phyloP scores from a whole-genome alignment of 495 filamentous ascomycete genomes.

The Rhypophila decipiens region DNA sequence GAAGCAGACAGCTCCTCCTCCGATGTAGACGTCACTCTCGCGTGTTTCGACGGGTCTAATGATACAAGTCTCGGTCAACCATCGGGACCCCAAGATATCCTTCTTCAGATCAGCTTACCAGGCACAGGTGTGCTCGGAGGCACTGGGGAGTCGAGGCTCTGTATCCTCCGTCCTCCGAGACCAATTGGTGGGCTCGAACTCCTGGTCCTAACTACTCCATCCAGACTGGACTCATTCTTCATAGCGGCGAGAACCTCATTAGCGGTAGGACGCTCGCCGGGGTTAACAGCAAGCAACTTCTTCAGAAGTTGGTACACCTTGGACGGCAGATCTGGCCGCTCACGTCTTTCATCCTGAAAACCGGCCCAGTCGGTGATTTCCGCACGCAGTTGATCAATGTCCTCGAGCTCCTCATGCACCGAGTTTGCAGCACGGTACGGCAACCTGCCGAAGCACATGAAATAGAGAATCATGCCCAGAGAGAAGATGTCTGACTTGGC shows the following conservation, averaged over 20 bases:
- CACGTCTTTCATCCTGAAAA: slow-evolving; percentile 65
- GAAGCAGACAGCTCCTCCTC: slow-evolving; percentile 24
- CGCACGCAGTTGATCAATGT: slow-evolving; percentile 77
- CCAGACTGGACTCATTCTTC: slow-evolving; percentile 53
- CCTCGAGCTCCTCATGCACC: slow-evolving; percentile 86
- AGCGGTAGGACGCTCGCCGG: slow-evolving; percentile 71
- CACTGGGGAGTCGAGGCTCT: slow-evolving; percentile 51
- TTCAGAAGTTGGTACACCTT: slow-evolving; percentile 80
- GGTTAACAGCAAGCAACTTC: slow-evolving; percentile 70
- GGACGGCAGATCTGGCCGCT: slow-evolving; percentile 76
- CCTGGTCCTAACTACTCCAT: slow-evolving; percentile 26
- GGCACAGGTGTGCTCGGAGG: slow-evolving; percentile 38
- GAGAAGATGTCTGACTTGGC: slow-evolving; percentile 96
- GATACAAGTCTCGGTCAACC: no score
- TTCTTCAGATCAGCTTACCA: slow-evolving; percentile 30
- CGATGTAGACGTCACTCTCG: slow-evolving; percentile 24
- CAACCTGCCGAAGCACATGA: slow-evolving; percentile 87
- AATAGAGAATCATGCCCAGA: slow-evolving; percentile 95
- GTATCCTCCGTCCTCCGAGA: slow-evolving; percentile 43
- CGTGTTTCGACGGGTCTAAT: slow-evolving; percentile 36
- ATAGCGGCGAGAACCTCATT: slow-evolving; percentile 82
- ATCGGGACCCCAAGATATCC: no score
- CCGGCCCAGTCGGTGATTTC: slow-evolving; percentile 87
- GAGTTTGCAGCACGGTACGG: slow-evolving; percentile 80
- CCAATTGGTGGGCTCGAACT: slow-evolving; percentile 33